Conservation (phyloP, 2,329 filamentous ascomycete species). For the Aspergillus arachidicola region DNA sequence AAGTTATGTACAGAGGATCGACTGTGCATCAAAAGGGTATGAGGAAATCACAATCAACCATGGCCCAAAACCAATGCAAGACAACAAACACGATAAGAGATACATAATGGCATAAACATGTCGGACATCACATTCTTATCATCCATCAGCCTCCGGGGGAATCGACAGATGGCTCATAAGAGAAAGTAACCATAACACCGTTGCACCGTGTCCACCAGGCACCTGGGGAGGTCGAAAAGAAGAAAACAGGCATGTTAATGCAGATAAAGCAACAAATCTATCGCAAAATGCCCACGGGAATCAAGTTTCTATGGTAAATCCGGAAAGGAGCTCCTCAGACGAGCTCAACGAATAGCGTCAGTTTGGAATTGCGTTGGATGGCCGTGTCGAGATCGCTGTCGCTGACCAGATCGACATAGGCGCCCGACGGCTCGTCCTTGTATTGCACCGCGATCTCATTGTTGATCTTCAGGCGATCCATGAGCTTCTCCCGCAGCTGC, state of each 20-base stretch:
- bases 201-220: slow-evolving; percentile 16
- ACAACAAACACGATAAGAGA: slow-evolving; percentile 19
- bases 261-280: slow-evolving; percentile 19
- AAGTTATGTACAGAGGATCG: slow-evolving; percentile 36
- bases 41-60: slow-evolving; percentile 20
- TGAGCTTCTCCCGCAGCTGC: slow-evolving; percentile 80
- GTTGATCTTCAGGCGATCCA: slow-evolving; percentile 77
- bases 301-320: slow-evolving; percentile 22
- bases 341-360: slow-evolving; percentile 69
- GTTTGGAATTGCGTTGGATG: slow-evolving; percentile 80
- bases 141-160: slow-evolving; percentile 30
- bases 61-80: slow-evolving; percentile 18
- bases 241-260: slow-evolving; percentile 4
- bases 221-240: slow-evolving; percentile 13
- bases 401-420: slow-evolving; percentile 73
- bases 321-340: slow-evolving; percentile 24
- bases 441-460: slow-evolving; percentile 81
- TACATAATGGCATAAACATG: slow-evolving; percentile 35
- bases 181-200: slow-evolving; percentile 23
- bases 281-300: slow-evolving; percentile 16
- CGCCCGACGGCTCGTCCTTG: slow-evolving; percentile 77
- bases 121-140: slow-evolving; percentile 38
- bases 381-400: slow-evolving; percentile 81
- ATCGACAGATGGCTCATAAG: slow-evolving; percentile 18
- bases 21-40: slow-evolving; percentile 25